Conservation (phyloP, 352 stramenopile species). For the Globisporangium abappressorium region DNA sequence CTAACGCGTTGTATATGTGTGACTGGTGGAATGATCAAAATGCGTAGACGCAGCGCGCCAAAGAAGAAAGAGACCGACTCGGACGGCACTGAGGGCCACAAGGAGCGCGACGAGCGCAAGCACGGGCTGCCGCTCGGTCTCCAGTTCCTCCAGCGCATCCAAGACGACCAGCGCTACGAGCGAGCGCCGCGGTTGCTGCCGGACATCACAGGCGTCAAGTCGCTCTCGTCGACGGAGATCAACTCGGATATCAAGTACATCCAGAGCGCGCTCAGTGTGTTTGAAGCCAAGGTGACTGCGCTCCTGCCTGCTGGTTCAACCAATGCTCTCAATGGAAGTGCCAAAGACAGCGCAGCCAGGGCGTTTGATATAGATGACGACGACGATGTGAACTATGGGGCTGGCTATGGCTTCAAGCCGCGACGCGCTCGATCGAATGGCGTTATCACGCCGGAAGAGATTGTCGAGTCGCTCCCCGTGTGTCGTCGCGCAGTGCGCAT, state of each 20-base stretch:
- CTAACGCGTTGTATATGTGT: slow-evolving; percentile 1
- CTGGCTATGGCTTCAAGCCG: slow-evolving; percentile 3
- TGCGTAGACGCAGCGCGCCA: slow-evolving; percentile 35
- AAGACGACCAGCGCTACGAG: slow-evolving; percentile 43
- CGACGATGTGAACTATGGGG: not conserved
- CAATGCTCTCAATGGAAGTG: not conserved
- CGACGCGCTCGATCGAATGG: slow-evolving; percentile 28
- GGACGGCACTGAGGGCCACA: slow-evolving; percentile 23
- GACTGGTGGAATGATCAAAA: slow-evolving; percentile 1
- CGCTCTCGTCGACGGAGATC: slow-evolving; percentile 45
- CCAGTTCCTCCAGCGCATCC: slow-evolving; percentile 29
- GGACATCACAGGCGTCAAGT: slow-evolving; percentile 53
- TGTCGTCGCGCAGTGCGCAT: slow-evolving; percentile 69
- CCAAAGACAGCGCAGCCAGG: not conserved
- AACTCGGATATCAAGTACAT: slow-evolving; percentile 60
- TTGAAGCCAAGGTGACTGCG: slow-evolving; percentile 32
- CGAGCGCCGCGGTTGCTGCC: slow-evolving; percentile 47
- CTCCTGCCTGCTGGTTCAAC: slow-evolving; percentile 17
- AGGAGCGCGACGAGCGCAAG: slow-evolving; percentile 7
- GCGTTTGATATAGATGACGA: slow-evolving; percentile 2
- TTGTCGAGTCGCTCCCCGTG: slow-evolving; percentile 65
- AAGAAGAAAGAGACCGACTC: slow-evolving; percentile 50
- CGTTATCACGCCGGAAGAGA: slow-evolving; percentile 67
- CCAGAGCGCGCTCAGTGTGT: slow-evolving; percentile 40
- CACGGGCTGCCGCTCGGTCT: slow-evolving; percentile 24